Percentiles rank a stretch among this genome's conserved stretches.
These are phyloP conservation scores for Pseudopyrenochaeta lycopersici DNA, from an alignment of 2,329 filamentous ascomycete genomes.

Conservation along the genomic window DNA sequence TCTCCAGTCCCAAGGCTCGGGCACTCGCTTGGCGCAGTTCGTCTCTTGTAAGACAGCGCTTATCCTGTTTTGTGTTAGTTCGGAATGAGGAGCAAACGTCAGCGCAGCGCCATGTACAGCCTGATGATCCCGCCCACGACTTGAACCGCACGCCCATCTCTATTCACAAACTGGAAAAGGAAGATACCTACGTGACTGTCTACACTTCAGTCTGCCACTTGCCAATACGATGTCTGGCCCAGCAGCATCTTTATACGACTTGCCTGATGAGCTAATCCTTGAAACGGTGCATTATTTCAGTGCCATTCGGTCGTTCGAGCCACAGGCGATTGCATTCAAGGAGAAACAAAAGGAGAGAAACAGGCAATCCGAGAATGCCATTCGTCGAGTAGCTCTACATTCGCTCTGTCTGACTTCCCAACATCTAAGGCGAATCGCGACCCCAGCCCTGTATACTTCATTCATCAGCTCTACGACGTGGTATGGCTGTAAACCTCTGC, in stretches of 20 bases:
- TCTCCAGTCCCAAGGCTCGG: too few relatives aligned
- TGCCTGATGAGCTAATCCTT: conserved; percentile 37
- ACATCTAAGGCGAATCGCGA: conserved; percentile 24
- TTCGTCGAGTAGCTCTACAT: conserved; percentile 23
- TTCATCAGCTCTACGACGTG: conserved; percentile 26
- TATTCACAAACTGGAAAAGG: too few relatives aligned
- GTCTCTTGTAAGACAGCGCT: too few relatives aligned
- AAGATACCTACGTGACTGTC: too few relatives aligned
- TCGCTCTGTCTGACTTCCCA: conserved; percentile 28
- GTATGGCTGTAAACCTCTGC: conserved; percentile 20
- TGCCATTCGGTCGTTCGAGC: conserved; percentile 28
- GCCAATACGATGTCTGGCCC: background rate
- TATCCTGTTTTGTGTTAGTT: conserved; percentile 5
- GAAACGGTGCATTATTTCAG: conserved; percentile 22
- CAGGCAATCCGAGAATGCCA: conserved; percentile 34
- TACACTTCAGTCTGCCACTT: background rate
- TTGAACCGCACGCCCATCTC: too few relatives aligned
- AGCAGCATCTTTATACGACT: conserved; percentile 1
- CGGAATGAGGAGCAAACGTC: too few relatives aligned
- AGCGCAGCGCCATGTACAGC: too few relatives aligned
- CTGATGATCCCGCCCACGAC: background rate
- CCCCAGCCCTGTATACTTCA: conserved; percentile 33
- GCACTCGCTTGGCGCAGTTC: too few relatives aligned
- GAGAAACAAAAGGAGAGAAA: conserved; percentile 20
- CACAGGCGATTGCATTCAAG: conserved; percentile 30